Conservation (phyloP, 139 green algal genomes). For the Picochlorum sp. region DNA sequence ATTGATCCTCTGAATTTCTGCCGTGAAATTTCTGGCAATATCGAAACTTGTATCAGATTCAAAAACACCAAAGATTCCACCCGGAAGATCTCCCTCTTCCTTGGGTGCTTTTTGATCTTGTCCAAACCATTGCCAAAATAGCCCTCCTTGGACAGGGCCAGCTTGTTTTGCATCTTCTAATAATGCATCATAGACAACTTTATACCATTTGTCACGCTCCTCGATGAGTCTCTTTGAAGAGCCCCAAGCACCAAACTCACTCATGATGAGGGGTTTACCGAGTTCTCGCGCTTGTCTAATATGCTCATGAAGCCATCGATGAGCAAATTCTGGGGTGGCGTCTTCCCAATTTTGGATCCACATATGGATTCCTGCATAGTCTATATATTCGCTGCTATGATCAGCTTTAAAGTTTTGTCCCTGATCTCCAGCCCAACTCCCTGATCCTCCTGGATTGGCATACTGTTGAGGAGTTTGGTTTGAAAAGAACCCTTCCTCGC, state of each 20-base stretch:
- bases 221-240: background rate
- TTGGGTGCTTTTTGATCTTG: constrained; percentile 35
- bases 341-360: constrained; percentile 32
- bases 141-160: constrained; percentile 29
- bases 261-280: constrained; percentile 35
- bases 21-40: constrained; percentile 11
- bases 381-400: constrained; percentile 28
- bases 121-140: constrained; percentile 55
- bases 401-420: constrained; percentile 37
- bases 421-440: constrained; percentile 23
- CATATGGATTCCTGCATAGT: constrained; percentile 28
- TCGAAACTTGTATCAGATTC: constrained; percentile 21
- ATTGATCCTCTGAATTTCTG: constrained; percentile 16
- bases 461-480: constrained; percentile 5
- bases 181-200: constrained; percentile 8
- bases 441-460: constrained; percentile 15
- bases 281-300: constrained; percentile 9
- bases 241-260: constrained; percentile 36
- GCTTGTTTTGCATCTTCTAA: constrained; percentile 11
- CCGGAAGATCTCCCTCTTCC: constrained; percentile 23
- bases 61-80: constrained; percentile 30
- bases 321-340: constrained; percentile 16
- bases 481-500: constrained; percentile 43
- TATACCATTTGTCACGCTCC: constrained; percentile 12
- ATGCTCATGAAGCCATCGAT: constrained; percentile 30